Conservation (phyloP, 768 basidiomycete genomes). For the Lanmaoa pseudosensibilis region DNA sequence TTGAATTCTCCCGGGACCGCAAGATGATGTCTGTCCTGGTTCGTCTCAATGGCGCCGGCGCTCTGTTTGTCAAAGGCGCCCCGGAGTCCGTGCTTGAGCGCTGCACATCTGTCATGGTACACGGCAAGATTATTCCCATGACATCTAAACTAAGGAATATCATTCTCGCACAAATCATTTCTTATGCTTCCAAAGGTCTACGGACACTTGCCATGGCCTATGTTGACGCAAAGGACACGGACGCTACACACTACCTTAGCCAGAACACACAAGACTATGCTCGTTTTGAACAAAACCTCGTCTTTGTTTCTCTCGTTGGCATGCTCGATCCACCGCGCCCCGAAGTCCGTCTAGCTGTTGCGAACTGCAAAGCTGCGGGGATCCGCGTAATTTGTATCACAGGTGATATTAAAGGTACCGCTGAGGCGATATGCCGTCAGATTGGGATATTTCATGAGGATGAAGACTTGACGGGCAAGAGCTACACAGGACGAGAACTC, state of each 20-base stretch:
- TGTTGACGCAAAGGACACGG: slow-evolving; percentile 70
- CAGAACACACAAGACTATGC: slow-evolving; percentile 79
- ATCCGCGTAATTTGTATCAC: slow-evolving; percentile 97
- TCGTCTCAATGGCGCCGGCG: slow-evolving; percentile 61
- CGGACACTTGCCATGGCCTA: slow-evolving; percentile 93
- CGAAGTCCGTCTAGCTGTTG: slow-evolving; percentile 83
- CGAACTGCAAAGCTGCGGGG: slow-evolving; percentile 88
- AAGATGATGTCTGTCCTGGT: slow-evolving; percentile 99
- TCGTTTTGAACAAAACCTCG: slow-evolving; percentile 87
- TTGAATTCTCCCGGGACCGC: slow-evolving; percentile 97
- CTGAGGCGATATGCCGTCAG: slow-evolving; percentile 94
- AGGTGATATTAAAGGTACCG: slow-evolving; percentile 96
- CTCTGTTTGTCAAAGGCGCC: slow-evolving; percentile 92
- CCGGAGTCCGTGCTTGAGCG: slow-evolving; percentile 94
- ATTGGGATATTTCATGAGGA: slow-evolving; percentile 89
- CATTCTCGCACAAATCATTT: slow-evolving; percentile 63
- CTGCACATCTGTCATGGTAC: slow-evolving; percentile 71
- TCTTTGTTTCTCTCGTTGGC: slow-evolving; percentile 93
- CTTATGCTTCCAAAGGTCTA: slow-evolving; percentile 80
- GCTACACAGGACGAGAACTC: slow-evolving; percentile 91
- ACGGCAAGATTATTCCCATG: slow-evolving; percentile 64
- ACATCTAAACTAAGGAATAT: slow-evolving; percentile 56
- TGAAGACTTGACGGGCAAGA: slow-evolving; percentile 92
- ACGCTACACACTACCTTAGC: slow-evolving; percentile 79
- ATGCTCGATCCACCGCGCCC: slow-evolving; percentile 99